Conservation (phyloP, 176 grass and related monocot species). For the Carex kokanica region DNA sequence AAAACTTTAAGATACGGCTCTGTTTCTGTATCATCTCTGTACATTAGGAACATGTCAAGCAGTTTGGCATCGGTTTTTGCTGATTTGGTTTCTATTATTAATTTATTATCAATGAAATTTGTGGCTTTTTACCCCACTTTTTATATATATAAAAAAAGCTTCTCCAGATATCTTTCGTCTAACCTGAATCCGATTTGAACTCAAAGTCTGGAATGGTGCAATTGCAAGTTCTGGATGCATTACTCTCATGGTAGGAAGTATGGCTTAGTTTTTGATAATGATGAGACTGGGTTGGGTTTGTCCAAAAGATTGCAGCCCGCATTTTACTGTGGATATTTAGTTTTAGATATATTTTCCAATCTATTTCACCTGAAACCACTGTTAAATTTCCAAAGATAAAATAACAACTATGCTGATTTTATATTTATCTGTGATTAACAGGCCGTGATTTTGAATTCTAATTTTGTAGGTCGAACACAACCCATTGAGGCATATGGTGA, state of each 20-base stretch:
- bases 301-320: neutral
- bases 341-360: constrained; percentile 19
- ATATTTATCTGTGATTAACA: neutral
- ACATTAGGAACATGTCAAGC: too few species aligned
- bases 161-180: neutral
- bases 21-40: too few species aligned
- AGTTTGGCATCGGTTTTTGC: too few species aligned
- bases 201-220: neutral
- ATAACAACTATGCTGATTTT: neutral
- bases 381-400: neutral
- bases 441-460: neutral
- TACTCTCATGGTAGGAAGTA: neutral
- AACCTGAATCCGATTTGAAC: neutral
- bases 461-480: constrained; percentile 58
- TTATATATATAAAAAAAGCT: too few species aligned
- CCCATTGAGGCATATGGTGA: constrained; percentile 56
- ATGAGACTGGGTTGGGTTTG: neutral
- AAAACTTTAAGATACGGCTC: too few species aligned
- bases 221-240: neutral
- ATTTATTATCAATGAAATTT: too few species aligned
- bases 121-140: too few species aligned
- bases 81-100: too few species aligned
- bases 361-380: neutral
- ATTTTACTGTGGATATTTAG: neutral
- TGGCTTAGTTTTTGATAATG: neutral